These are phyloP conservation scores for Kazachstania sp. DNA, from an alignment of 1,139 yeast species.

Conservation along the genomic window DNA sequence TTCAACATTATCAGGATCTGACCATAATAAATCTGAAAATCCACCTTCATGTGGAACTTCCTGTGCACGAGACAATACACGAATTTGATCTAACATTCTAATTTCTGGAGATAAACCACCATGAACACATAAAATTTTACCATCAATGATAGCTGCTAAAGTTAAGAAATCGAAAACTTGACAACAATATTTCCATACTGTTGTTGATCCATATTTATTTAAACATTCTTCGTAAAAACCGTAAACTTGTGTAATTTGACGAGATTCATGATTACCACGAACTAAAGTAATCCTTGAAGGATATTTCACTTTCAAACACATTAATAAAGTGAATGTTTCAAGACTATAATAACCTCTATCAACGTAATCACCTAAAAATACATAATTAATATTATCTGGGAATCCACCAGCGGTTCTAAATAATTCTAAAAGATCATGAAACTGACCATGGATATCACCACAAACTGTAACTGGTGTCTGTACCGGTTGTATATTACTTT, in stretches of 20 bases:
- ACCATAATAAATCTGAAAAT: conserved; percentile 94
- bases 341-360: conserved; percentile 93
- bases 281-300: conserved; percentile 83
- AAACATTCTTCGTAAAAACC: conserved; percentile 91
- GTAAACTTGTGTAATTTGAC: conserved; percentile 93
- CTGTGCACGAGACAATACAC: conserved; percentile 94
- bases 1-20: conserved; percentile 95
- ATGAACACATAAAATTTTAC: conserved; percentile 86
- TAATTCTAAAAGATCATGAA: conserved; percentile 85
- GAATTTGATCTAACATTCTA: conserved; percentile 89
- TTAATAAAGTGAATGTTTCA: conserved; percentile 83
- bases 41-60: conserved; percentile 99
- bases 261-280: conserved; percentile 87
- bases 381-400: conserved; percentile 69
- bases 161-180: conserved; percentile 92
- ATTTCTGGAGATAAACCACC: conserved; percentile 98
- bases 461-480: conserved; percentile 97
- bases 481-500: conserved; percentile 92
- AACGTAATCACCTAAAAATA: conserved; percentile 90
- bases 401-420: conserved; percentile 92
- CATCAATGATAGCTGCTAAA: conserved; percentile 89
- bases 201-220: conserved; percentile 88
- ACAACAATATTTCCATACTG: conserved; percentile 96
- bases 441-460: conserved; percentile 98
- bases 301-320: conserved; percentile 81